phyloP scores from a whole-genome alignment of 805 yeast species.

The Geotrichum ghanense region DNA sequence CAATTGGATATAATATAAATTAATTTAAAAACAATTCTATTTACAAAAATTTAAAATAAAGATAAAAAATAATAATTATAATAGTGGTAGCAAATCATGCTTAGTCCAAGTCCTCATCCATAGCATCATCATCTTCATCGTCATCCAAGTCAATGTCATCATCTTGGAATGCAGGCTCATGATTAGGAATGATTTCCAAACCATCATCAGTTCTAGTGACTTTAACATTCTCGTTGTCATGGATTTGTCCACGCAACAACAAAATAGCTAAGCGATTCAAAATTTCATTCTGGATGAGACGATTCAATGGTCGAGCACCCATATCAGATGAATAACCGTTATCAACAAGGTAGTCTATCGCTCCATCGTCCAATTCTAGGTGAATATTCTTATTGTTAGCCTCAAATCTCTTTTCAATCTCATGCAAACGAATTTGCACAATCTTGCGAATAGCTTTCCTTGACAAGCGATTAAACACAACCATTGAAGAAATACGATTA shows the following conservation, averaged over 20 bases:
- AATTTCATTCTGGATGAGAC: slow-evolving; percentile 80
- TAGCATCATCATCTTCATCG: slow-evolving; percentile 17
- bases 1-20: no score
- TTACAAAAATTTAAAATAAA: no score
- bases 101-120: slow-evolving; percentile 23
- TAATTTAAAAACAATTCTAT: no score
- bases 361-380: slow-evolving; percentile 62
- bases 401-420: slow-evolving; percentile 76
- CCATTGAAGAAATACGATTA: slow-evolving; percentile 88
- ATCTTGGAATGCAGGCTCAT: slow-evolving; percentile 51
- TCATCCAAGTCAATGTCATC: slow-evolving; percentile 21
- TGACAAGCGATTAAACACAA: slow-evolving; percentile 86
- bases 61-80: not conserved
- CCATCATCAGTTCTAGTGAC: slow-evolving; percentile 51
- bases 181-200: slow-evolving; percentile 76
- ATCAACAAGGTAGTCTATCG: slow-evolving; percentile 69
- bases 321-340: slow-evolving; percentile 86
- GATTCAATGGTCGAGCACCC: slow-evolving; percentile 90
- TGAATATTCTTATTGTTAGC: slow-evolving; percentile 69
- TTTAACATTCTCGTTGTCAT: slow-evolving; percentile 76
- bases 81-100: no score
- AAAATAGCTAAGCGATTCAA: slow-evolving; percentile 84
- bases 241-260: slow-evolving; percentile 74
- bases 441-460: slow-evolving; percentile 87
- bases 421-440: slow-evolving; percentile 72